phyloP scores from a whole-genome alignment of 352 stramenopile species.

The Paralagenidium karlingii region DNA sequence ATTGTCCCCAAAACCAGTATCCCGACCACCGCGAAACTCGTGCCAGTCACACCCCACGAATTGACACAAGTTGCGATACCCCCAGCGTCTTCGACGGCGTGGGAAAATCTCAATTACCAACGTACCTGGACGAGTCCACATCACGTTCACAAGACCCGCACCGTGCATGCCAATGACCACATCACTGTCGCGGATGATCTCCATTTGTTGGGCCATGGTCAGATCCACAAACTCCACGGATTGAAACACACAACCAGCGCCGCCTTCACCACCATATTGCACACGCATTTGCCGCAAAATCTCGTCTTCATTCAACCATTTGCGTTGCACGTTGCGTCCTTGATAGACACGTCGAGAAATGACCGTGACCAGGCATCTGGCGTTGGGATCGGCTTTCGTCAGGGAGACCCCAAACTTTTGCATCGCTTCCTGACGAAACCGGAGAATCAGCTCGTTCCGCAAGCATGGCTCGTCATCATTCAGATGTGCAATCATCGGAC shows the following conservation, averaged over 20 bases:
- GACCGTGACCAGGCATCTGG: slow-evolving; percentile 27
- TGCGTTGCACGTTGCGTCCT: slow-evolving; percentile 32
- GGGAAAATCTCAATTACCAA: slow-evolving; percentile 69
- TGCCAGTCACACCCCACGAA: slow-evolving; percentile 55
- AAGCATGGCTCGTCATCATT: slow-evolving; percentile 45
- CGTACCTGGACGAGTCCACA: slow-evolving; percentile 32
- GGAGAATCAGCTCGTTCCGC: slow-evolving; percentile 26
- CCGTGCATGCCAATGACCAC: slow-evolving; percentile 78
- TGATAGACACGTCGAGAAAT: slow-evolving; percentile 36
- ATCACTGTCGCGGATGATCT: slow-evolving; percentile 41
- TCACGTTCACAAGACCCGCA: slow-evolving; percentile 65
- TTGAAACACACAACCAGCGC: slow-evolving; percentile 15
- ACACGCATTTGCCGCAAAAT: slow-evolving; percentile 20
- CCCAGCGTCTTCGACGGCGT: slow-evolving; percentile 27
- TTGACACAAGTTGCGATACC: slow-evolving; percentile 68
- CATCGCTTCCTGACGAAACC: slow-evolving; percentile 22
- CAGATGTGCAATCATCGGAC: slow-evolving; percentile 59
- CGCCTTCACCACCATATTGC: slow-evolving; percentile 4
- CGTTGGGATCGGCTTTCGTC: background rate
- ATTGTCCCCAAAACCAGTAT: too few relatives aligned
- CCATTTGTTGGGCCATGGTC: slow-evolving; percentile 50
- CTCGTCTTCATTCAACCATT: slow-evolving; percentile 57
- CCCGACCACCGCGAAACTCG: slow-evolving; percentile 20
- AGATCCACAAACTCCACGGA: slow-evolving; percentile 55
- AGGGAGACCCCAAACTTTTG: slow-evolving; percentile 3